phyloP scores from a whole-genome alignment of 2,329 filamentous ascomycete species.

The Westerdykella sp. region DNA sequence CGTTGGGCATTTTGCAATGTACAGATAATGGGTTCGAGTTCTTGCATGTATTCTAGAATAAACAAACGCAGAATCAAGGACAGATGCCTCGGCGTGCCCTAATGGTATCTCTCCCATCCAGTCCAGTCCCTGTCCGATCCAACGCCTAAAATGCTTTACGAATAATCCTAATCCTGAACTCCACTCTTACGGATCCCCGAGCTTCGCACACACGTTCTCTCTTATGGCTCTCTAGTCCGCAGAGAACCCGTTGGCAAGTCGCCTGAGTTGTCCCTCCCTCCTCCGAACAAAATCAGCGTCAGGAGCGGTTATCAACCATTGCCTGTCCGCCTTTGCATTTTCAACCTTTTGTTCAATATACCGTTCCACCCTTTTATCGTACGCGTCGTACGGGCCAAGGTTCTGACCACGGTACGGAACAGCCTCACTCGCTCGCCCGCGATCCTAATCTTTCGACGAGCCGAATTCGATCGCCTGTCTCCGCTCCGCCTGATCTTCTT shows the following conservation, averaged over 20 bases:
- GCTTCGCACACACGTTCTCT: no score
- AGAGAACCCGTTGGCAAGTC: no score
- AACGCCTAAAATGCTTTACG: slow-evolving; percentile 23
- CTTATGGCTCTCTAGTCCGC: no score
- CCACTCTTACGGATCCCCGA: no score
- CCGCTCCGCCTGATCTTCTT: slow-evolving; percentile 64
- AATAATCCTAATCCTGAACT: background rate
- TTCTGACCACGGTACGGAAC: no score
- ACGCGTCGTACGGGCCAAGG: background rate
- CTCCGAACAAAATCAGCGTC: no score
- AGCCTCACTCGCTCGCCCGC: no score
- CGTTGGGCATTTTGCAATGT: slow-evolving; percentile 29
- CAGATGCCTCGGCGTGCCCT: slow-evolving; percentile 5
- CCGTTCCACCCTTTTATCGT: background rate
- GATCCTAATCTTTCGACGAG: no score
- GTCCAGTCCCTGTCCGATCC: background rate
- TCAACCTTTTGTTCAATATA: background rate
- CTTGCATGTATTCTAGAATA: slow-evolving; percentile 26
- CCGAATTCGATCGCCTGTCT: slow-evolving; percentile 42
- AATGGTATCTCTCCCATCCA: slow-evolving; percentile 25
- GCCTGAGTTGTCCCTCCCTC: no score
- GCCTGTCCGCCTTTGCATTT: no score
- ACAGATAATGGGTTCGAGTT: slow-evolving; percentile 29
- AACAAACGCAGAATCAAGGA: slow-evolving; percentile 16
- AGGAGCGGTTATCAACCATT: no score